These are phyloP conservation scores for Fagus sylvatica DNA, from an alignment of 306 rosid species.

Conservation along the genomic window DNA sequence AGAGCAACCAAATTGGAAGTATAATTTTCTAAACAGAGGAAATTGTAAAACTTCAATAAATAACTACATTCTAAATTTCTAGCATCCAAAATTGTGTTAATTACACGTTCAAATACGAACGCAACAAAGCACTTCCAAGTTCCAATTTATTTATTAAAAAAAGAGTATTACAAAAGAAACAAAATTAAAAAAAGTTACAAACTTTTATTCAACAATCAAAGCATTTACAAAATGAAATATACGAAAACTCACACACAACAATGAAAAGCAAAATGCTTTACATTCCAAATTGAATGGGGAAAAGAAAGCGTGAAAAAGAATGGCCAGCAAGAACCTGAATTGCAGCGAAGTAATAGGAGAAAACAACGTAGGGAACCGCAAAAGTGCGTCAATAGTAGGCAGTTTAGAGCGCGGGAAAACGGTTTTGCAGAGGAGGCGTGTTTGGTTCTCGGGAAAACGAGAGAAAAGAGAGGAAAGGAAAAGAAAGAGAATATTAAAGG, in stretches of 20 bases:
- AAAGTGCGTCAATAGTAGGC: neutral
- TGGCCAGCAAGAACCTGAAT: neutral
- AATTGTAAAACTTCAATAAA: too few species aligned
- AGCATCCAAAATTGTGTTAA: too few species aligned
- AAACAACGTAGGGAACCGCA: neutral
- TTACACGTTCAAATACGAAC: neutral
- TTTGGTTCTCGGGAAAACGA: slow-evolving; percentile 1
- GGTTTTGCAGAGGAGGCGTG: neutral
- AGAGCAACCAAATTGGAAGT: neutral
- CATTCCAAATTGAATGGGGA: neutral
- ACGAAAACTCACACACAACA: neutral
- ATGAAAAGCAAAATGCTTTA: neutral
- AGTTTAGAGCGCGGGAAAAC: neutral
- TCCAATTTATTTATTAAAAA: too few species aligned
- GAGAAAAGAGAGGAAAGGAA: neutral
- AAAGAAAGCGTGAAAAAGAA: slow-evolving; percentile 15
- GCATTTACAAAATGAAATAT: neutral
- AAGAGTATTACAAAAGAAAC: too few species aligned
- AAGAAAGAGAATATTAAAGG: neutral
- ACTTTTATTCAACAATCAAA: neutral
- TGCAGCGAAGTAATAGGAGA: neutral
- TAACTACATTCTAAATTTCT: too few species aligned
- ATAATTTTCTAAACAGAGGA: too few species aligned
- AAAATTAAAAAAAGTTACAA: too few species aligned
- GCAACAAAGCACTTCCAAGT: too few species aligned